Evolutionary conservation across 805 yeast genomes (phyloP), one percentile per base, ranked within the genome.

Genomic region (Nakazawaea molendinolei): DNA sequence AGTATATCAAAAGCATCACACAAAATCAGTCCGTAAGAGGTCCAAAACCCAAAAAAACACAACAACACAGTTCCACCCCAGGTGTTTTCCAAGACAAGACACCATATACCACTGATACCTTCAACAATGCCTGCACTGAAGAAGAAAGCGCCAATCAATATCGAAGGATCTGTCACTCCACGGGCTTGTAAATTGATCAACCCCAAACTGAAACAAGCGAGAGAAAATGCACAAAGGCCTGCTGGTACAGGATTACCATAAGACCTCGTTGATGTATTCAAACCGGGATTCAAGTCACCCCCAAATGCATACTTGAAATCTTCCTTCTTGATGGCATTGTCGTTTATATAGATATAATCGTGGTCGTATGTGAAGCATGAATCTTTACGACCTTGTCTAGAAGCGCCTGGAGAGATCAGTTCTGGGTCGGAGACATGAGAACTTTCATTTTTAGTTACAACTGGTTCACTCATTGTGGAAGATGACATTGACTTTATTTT

Each of bases 221-320:
- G 51, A 14, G 69, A 61, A 48, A 67, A 74, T 0, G 74, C 70
- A 8, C 63, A 63, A 23, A 74, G 58, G 4, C 79, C 79, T 13
- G 74, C 59, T 1, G 78, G 76, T 8, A 76, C 71, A 1, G 79
- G 75, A 45, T 69, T 69, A 12, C 61, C 69, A 36, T 49, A 53
- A 16, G 49, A 48, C 23, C 49, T 42, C 33, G 47, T 45, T 1
- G 59, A 54, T 6, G 56, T 48, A 6, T 38, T 28, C 24, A 58
- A 49, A 34, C 75, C 68, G 5, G 73, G 63, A 33, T 65, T 65
- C 39, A 69, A 56, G 8, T 63, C 62, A 48, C 83, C 84, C 12
- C 81, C 84, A 49, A 79, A 77, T 2, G 85, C 86, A 23, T 63
- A 62, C 44, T 74, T 54, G 44, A 80, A 68, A 38, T 80, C 87